phyloP scores from a whole-genome alignment of 306 rosid species.

The Alnus glutinosa region DNA sequence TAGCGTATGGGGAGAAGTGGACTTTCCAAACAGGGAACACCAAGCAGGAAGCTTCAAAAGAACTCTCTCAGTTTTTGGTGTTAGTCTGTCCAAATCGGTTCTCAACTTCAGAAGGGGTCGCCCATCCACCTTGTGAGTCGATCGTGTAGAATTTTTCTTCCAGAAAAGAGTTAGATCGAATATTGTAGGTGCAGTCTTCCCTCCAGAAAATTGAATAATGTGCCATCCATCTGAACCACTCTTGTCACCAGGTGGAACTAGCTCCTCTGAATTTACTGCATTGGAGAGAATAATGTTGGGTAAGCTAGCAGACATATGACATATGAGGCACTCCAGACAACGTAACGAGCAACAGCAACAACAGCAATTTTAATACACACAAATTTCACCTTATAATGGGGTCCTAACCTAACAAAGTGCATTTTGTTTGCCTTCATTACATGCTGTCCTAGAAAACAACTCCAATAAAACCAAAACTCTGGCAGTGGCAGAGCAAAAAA shows the following conservation, averaged over 20 bases:
- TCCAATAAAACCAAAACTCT: too few relatives aligned
- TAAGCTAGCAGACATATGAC: slow-evolving; percentile 7
- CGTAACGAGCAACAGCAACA: neutral
- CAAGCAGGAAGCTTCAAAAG: slow-evolving; percentile 77
- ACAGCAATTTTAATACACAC: neutral
- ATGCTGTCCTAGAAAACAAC: too few relatives aligned
- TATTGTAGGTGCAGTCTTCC: slow-evolving; percentile 59
- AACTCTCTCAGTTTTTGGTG: slow-evolving; percentile 58
- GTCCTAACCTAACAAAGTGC: neutral
- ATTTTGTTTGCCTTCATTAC: neutral
- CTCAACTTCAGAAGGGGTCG: slow-evolving; percentile 72
- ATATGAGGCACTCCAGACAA: slow-evolving; percentile 14
- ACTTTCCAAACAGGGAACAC: slow-evolving; percentile 94
- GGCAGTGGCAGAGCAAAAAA: neutral
- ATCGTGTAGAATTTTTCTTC: slow-evolving; percentile 44
- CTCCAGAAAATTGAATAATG: slow-evolving; percentile 79
- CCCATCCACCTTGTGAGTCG: slow-evolving; percentile 5
- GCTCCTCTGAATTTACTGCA: slow-evolving; percentile 53
- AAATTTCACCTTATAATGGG: neutral
- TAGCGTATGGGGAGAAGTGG: slow-evolving; percentile 73
- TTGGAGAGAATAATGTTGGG: slow-evolving; percentile 29
- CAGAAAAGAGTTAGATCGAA: slow-evolving; percentile 63
- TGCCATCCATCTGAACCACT: slow-evolving; percentile 71
- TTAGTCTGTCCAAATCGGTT: slow-evolving; percentile 62
- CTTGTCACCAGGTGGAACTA: slow-evolving; percentile 55